phyloP scores from a whole-genome alignment of 2,329 filamentous ascomycete species.

The Venturia effusa region DNA sequence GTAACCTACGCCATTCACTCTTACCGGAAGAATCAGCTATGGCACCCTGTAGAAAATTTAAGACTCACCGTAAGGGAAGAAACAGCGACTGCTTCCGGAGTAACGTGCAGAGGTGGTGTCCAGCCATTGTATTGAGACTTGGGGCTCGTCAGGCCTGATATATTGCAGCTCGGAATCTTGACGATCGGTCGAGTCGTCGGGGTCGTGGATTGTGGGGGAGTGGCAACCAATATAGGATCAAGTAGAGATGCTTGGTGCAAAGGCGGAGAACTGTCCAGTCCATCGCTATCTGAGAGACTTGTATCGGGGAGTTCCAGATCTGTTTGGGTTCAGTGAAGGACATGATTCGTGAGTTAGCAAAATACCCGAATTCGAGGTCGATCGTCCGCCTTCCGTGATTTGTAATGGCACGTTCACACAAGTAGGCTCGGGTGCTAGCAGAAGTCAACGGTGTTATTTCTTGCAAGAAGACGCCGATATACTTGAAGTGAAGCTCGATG shows the following conservation, averaged over 20 bases:
- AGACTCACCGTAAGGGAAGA: neutral
- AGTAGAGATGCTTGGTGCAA: neutral
- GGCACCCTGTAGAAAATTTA: no score
- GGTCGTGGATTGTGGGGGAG: neutral
- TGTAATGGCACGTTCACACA: neutral
- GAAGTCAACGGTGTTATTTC: neutral
- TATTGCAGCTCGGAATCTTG: neutral
- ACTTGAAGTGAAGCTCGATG: neutral
- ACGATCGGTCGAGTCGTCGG: neutral
- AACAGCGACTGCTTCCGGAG: slow-evolving; percentile 19
- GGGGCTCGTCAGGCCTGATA: slow-evolving; percentile 15
- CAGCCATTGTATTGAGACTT: slow-evolving; percentile 19
- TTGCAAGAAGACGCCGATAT: no score
- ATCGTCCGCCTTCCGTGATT: neutral
- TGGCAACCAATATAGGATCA: neutral
- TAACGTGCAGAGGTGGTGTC: slow-evolving; percentile 14
- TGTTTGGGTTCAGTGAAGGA: neutral
- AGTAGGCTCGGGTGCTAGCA: neutral
- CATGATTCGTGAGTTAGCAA: neutral
- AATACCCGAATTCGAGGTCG: neutral
- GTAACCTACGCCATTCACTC: slow-evolving; percentile 9
- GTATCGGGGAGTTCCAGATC: neutral
- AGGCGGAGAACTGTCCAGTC: neutral
- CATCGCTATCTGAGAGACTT: neutral
- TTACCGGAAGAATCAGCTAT: slow-evolving; percentile 6